Evolutionary conservation across 257 asterid species (phyloP).

Genomic region (Nicotiana tabacum): DNA sequence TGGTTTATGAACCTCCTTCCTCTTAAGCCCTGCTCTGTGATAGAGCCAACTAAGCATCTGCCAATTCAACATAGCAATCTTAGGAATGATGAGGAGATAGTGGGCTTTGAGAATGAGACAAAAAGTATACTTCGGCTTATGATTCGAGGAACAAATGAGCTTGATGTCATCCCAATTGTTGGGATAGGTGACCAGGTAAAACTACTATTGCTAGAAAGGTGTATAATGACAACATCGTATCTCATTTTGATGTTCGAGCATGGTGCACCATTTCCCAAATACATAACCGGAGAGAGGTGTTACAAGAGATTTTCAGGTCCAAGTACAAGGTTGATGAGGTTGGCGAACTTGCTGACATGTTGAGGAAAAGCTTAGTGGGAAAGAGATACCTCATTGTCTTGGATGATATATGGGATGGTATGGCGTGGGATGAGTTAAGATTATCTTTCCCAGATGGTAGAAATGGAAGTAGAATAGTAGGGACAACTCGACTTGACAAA

Average conservation of each 20-base stretch:
- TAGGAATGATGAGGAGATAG: background rate
- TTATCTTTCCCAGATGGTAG: too few species aligned
- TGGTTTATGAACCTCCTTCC: background rate
- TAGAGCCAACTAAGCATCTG: background rate
- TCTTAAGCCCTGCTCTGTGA: background rate
- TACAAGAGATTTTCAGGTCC: background rate
- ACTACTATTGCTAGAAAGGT: constrained; percentile 7
- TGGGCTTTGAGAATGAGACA: background rate
- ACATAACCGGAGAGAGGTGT: background rate
- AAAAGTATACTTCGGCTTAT: background rate
- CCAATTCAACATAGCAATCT: background rate
- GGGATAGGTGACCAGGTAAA: constrained; percentile 11
- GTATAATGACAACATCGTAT: background rate
- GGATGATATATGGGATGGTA: too few species aligned
- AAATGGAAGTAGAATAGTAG: too few species aligned
- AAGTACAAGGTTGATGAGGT: background rate
- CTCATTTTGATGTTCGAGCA: background rate
- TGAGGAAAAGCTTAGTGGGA: background rate
- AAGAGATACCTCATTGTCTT: too few species aligned
- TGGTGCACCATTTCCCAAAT: background rate
- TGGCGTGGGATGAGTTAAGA: too few species aligned
- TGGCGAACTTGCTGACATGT: background rate
- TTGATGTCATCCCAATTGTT: background rate
- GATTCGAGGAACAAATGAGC: background rate
- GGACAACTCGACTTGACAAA: too few species aligned